A percentile compares a stretch with the other conserved stretches of the same genome.
phyloP scores from a whole-genome alignment of 192 early-diverging fungal genomes.

The Coemansia sp. region DNA sequence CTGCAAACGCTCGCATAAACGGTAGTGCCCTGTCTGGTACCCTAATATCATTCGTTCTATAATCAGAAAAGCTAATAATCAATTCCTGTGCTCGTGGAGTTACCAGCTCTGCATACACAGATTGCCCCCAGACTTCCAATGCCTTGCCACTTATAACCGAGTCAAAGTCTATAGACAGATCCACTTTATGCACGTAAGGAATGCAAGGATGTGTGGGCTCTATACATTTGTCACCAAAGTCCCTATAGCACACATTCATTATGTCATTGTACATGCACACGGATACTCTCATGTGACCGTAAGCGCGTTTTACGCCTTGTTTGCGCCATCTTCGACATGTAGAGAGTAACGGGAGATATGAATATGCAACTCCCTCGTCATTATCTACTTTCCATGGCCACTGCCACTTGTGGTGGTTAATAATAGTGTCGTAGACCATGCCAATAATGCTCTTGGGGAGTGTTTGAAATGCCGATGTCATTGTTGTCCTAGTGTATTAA shows the following conservation, averaged over 20 bases:
- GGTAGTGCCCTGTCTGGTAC: background rate
- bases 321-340: background rate
- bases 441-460: background rate
- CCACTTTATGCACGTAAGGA: background rate
- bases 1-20: constrained; percentile 2
- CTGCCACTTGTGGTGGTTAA: background rate
- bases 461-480: background rate
- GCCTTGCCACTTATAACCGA: background rate
- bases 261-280: background rate
- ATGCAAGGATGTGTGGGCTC: background rate
- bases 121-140: background rate
- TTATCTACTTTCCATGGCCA: constrained; percentile 1
- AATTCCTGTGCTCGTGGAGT: background rate
- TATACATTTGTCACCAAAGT: background rate
- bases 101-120: background rate
- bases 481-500: background rate
- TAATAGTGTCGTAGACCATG: background rate
- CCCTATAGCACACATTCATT: background rate
- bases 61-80: background rate
- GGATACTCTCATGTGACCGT: background rate
- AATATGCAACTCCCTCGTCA: background rate
- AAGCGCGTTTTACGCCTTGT: background rate
- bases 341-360: background rate
- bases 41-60: background rate
- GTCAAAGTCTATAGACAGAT: background rate